Base-by-base conservation (phyloP, 1,139 yeast genomes). In the Groenewaldozyma sp. region DNA sequence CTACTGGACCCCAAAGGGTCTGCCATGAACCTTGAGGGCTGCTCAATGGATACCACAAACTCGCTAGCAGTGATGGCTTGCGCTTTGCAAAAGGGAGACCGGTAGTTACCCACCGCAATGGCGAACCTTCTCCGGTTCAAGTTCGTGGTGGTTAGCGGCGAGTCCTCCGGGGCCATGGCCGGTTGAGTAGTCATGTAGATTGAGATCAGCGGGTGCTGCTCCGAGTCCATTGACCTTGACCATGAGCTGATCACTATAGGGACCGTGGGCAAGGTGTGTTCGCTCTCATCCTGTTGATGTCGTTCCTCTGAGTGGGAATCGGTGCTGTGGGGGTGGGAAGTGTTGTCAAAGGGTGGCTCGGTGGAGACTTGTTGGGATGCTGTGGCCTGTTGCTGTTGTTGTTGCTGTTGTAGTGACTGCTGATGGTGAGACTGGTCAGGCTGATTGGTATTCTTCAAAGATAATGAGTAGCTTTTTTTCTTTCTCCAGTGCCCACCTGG, bases 321-420 rank as follows among this genome's bases (percentile, higher is more conserved):
- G n/a, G n/a, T n/a, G n/a, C n/a, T n/a, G n/a, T n/a, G n/a, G n/a
- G n/a, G n/a, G n/a, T n/a, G n/a, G n/a, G n/a, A n/a, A n/a, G n/a
- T n/a, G n/a, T n/a, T n/a, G n/a, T n/a, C n/a, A n/a, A n/a, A n/a
- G n/a, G n/a, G n/a, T n/a, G n/a, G n/a, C n/a, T n/a, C n/a, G n/a
- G n/a, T n/a, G n/a, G n/a, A n/a, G n/a, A n/a, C n/a, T n/a, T n/a
- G n/a, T n/a, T n/a, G n/a, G n/a, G n/a, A n/a, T n/a, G n/a, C 27
- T 9, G n/a, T 24, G n/a, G 27, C n/a, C 27, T n/a, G 27, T 24
- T 9, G 31, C n/a, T 28, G 31, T 28, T 28, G 31, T 28, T 47
- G 55, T 26, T 46, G 54, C 14, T 38, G 49, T 34, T 45, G 57
- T 28, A 43, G 54, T 16, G 39, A 54, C 37, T 47, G 58, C 14